Base-by-base conservation (phyloP, 2,329 filamentous ascomycete species). In the Cladosporium sp. region DNA sequence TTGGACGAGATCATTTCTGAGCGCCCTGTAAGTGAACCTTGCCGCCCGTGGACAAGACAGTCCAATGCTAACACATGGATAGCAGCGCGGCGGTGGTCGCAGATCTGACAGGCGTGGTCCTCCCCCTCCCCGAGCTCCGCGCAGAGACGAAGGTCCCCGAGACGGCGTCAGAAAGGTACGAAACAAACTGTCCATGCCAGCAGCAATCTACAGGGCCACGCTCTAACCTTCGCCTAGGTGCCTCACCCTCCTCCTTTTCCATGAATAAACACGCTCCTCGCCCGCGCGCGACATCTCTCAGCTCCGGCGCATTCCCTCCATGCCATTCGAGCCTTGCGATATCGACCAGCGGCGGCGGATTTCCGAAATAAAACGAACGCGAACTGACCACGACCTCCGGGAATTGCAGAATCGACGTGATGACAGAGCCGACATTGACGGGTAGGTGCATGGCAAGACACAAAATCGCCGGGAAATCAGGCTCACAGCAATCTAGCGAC, bases 111-210 rank as follows among this genome's bases (percentile, higher is more conserved):
- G 73, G 92, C 91, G 83, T 95, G 96, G 76, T 96, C 96, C 59
- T 96, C n/a, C n/a, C n/a, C 81, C 79, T 96, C 90, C 65, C 89
- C 53, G 69, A 56, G 63, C 62, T 58, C 71, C 73, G 60, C 70
- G 74, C 58, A 68, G 70, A 52, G 67, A 72, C 65, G 75, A 76
- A 41, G 85, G 80, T 62, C 86, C 87, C 65, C 85, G 88, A 73
- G 88, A 93, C 73, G 88, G 88, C 73, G 81, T 92, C 69, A 91
- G 85, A 90, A 95, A 95, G 89, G 89, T 92, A 70, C 13, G 61
- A 40, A 49, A 19, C 15, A 37, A 37, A 15, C 9, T 8, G 9
- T 15, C 36, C 22, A 27, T 27, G 9, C 9, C 22, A 27, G 22
- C 22, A 27, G 9, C 9, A 9, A 27, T 27, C 9, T 9, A 4